Conservation (phyloP, 257 asterid species). For the Sherardia arvensis region DNA sequence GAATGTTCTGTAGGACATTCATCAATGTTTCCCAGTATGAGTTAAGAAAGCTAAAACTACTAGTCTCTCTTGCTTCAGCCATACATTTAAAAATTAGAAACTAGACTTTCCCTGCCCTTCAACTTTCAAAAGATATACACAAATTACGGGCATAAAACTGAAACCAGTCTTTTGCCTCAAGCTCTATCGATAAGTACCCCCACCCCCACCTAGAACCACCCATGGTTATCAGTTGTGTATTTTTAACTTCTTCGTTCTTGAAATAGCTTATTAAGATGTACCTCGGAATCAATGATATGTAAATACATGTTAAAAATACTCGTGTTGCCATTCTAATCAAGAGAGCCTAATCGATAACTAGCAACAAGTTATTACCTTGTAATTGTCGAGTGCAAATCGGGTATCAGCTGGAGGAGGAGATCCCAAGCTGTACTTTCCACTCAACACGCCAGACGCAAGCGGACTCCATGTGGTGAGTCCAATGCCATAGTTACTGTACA, state of each 20-base stretch:
- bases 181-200: too few relatives aligned
- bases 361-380: slow-evolving; percentile 48
- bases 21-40: not conserved
- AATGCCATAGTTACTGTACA: slow-evolving; percentile 70
- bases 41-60: too few relatives aligned
- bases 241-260: not conserved
- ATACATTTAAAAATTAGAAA: too few relatives aligned
- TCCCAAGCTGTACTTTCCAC: slow-evolving; percentile 71
- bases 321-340: not conserved
- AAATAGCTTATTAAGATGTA: too few relatives aligned
- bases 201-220: too few relatives aligned
- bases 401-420: slow-evolving; percentile 62
- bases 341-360: not conserved
- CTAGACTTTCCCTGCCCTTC: too few relatives aligned
- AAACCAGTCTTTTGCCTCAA: too few relatives aligned
- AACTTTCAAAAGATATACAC: too few relatives aligned
- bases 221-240: not conserved
- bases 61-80: too few relatives aligned
- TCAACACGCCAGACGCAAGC: slow-evolving; percentile 91
- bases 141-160: too few relatives aligned
- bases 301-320: not conserved
- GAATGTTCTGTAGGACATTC: not conserved
- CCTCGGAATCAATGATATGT: too few relatives aligned
- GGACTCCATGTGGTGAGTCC: slow-evolving; percentile 99
- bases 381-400: slow-evolving; percentile 88